Evolutionary conservation across 441 rosid genomes (phyloP), one percentile per base, ranked within the genome.

Genomic region (Gossypium schwendimanii): DNA sequence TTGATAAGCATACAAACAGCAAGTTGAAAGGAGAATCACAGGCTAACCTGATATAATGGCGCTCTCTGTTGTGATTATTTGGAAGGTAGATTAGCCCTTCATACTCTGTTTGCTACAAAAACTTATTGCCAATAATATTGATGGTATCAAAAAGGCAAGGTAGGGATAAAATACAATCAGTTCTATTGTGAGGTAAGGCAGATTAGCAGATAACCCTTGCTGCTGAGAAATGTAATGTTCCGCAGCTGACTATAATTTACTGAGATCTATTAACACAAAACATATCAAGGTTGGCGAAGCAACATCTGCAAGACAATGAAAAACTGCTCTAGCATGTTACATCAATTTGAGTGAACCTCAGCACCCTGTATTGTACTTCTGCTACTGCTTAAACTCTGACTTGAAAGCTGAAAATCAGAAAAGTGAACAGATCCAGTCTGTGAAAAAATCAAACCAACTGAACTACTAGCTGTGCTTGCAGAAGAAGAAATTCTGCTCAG

Each of bases 401-500:
- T 82, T 59, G 94, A 85, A 77, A 84, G 89, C 77, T 91, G 98
- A 76, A 87, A 83, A 31, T 89, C 93, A 57, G 91, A 69, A 72
- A 87, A 83, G 55, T 88, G 89, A 64, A 87, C 78, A 23, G 97
- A 75, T 67, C 91, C 90, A 2, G 86, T 87, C 82, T 84, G 95
- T 1, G 97, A 89, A 82, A 88, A 89, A 24, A 93, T 89, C 76
- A 89, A 80, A 73, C 93, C 94, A 52, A 91, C 90, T 39, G 95
- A 84, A 79, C 92, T 85, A 83, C 84, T 86, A 44, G 97, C 84
- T 53, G 85, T 77, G 84, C 83, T 88, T 75, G 89, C 90, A 71
- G 93, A 83, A 50, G 84, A 74, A 63, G 98, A 86, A 63, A 88
- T 77, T 75, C 90, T 83, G 72, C 81, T 78, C 72, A 89, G 77